phyloP scores from a whole-genome alignment of 768 basidiomycete species.

The Lanmaoa pseudosensibilis region DNA sequence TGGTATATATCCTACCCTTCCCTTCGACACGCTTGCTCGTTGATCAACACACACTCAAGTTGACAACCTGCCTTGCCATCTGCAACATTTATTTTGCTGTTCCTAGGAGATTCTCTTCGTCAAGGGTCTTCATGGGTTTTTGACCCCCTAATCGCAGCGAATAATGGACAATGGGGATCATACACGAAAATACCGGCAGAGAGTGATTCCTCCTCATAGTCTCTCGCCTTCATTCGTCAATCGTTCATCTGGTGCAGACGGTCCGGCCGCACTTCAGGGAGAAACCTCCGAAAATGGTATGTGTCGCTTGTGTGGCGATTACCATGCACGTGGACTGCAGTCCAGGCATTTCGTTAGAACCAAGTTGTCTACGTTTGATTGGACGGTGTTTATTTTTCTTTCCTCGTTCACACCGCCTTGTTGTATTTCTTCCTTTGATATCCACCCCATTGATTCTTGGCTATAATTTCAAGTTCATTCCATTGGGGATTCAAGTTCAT shows the following conservation, averaged over 20 bases:
- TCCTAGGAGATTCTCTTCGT: background rate
- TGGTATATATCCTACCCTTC: background rate
- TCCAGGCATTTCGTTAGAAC: background rate
- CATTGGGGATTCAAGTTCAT: background rate
- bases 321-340: background rate
- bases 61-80: background rate
- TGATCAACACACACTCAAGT: background rate
- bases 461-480: background rate
- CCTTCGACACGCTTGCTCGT: background rate
- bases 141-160: background rate
- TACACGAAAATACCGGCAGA: background rate
- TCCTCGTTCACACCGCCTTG: background rate
- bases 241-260: background rate
- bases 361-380: background rate
- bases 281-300: conserved; percentile 17
- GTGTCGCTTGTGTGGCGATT: conserved; percentile 15
- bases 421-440: background rate
- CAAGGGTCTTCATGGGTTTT: background rate
- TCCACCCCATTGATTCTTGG: background rate
- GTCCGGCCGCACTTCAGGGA: background rate
- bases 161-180: conserved; percentile 2
- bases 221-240: background rate
- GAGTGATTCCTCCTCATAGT: background rate
- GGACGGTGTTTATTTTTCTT: background rate
- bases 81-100: background rate